Percentiles rank a stretch among this genome's conserved stretches.
phyloP scores from a whole-genome alignment of 208 protist genomes.

The Endotrypanum monterogeii region DNA sequence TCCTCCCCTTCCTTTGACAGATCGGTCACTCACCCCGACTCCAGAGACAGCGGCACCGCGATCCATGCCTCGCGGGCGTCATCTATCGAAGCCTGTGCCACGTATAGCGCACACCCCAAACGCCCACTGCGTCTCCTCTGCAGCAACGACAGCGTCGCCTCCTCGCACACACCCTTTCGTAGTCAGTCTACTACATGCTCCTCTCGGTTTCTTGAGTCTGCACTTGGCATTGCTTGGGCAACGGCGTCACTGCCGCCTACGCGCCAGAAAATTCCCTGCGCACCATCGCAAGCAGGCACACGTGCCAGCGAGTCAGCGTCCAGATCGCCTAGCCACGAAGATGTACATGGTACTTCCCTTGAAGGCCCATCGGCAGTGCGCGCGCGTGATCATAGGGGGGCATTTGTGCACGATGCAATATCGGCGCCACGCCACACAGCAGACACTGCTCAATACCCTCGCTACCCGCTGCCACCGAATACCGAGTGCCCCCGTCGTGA shows the following conservation, averaged over 20 bases:
- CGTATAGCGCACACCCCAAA: background rate
- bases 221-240: conserved; percentile 7
- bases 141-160: background rate
- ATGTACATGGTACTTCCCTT: background rate
- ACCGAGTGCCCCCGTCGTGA: background rate
- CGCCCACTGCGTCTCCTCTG: background rate
- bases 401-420: background rate
- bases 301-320: background rate
- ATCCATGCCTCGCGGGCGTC: conserved; percentile 8
- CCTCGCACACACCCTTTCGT: background rate
- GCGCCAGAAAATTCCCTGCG: background rate
- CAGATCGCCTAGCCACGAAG: conserved; percentile 5
- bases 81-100: background rate
- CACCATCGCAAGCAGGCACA: background rate
- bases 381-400: background rate
- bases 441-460: background rate
- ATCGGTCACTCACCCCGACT: conserved; percentile 10
- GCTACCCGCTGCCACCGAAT: background rate
- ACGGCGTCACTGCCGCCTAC: conserved; percentile 7
- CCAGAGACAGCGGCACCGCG: background rate
- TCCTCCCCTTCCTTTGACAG: conserved; percentile 2
- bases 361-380: background rate
- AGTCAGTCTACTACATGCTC: background rate
- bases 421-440: background rate
- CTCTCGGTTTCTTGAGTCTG: conserved; percentile 25